Evolutionary conservation across 768 basidiomycete species (phyloP), one percentile per base, ranked within the genome.

Genomic region (Mrakia gelida): DNA sequence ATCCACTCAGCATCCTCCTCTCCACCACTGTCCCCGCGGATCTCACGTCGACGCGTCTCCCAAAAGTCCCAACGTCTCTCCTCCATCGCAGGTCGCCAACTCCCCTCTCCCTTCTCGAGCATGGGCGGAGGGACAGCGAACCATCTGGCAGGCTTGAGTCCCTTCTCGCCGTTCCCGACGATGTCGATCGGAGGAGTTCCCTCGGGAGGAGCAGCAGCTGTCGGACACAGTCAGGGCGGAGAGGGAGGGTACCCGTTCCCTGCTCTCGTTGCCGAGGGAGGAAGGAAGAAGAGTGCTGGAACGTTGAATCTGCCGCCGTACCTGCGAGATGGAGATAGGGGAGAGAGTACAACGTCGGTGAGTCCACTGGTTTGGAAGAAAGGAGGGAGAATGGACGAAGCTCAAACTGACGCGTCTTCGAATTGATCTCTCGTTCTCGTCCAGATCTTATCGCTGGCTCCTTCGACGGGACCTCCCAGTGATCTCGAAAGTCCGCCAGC

Each of bases 11-110:
- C 49, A 10, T 26, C 54, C 38, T 45, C 80, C 21, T 62, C 77
- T 13, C 71, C 63, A 2, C 71, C 73, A 5, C 67, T 75, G 4
- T 85, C 52, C 82, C 84, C 71, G 83, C 83, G 73, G 80, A 68
- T 71, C 30, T 68, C 76, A 3, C 76, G 76, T n/a, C 76, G 76
- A 2, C 76, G 76, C 26, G 26, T 71, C 49, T 77, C 76, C 30
- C 76, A 72, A 43, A 71, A 77, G 70, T 77, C 76, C 8, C 68
- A 71, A 34, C 76, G 76, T 13, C 76, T 77, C 38, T 77, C 76
- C 13, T 28, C 68, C 38, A 72, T 77, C 59, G 76, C 76, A 0
- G 76, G 76, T 28, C 52, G 76, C 13, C 56, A 56, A 61, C 54
- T 68, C 15, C 76, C 76, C 16, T 77, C 76, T 3, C 76, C 76